phyloP scores from a whole-genome alignment of 2,329 filamentous ascomycete genomes.

The Lanzia echinophila region DNA sequence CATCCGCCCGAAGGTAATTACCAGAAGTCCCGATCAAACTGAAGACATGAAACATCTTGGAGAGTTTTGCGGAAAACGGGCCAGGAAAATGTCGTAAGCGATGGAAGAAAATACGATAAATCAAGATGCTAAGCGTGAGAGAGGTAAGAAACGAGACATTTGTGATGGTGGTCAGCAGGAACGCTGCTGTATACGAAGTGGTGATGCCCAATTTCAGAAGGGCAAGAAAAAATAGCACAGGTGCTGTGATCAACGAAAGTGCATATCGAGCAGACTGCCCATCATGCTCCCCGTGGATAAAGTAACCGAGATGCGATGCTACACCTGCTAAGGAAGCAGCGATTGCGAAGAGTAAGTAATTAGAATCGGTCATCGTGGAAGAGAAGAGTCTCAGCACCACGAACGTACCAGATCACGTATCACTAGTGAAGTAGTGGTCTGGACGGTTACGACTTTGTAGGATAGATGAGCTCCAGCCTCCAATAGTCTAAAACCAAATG shows the following conservation, averaged over 20 bases:
- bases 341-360: neutral
- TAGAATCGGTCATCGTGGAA: neutral
- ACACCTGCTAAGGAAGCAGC: conserved; percentile 11
- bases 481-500: too few relatives aligned
- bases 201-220: neutral
- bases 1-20: conserved; percentile 14
- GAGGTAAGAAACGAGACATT: neutral
- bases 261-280: neutral
- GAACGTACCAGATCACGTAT: neutral
- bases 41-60: conserved; percentile 18
- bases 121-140: conserved; percentile 37
- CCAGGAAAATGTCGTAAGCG: conserved; percentile 27
- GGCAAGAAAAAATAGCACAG: neutral
- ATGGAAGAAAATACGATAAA: conserved; percentile 45
- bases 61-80: conserved; percentile 18
- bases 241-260: neutral
- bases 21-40: conserved; percentile 6
- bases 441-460: neutral
- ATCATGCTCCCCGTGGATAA: conserved; percentile 23
- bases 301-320: conserved; percentile 16
- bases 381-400: neutral
- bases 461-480: neutral
- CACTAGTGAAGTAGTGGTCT: too few relatives aligned
- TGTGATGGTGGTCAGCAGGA: neutral
- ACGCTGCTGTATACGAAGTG: neutral